Percentiles rank a stretch among this genome's conserved stretches.
Evolutionary conservation across 305 asterid genomes (phyloP).

Genomic region (Rubia tinctorum): DNA sequence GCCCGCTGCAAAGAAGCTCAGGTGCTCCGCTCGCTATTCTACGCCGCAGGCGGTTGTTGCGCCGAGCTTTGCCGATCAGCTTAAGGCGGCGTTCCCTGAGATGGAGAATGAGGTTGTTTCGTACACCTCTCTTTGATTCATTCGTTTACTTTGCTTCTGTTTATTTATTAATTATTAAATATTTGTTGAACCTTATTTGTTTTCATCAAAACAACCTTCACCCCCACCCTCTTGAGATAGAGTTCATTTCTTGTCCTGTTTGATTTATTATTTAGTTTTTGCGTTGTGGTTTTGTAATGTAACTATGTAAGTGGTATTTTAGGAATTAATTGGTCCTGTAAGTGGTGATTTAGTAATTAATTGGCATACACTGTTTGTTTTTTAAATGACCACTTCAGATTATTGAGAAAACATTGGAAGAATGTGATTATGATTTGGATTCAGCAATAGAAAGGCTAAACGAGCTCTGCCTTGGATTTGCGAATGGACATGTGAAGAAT

Average conservation of each 20-base stretch:
- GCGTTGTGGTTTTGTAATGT: neutral
- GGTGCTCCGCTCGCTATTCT: slow-evolving; percentile 55
- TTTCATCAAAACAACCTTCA: no score
- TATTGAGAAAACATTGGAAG: slow-evolving; percentile 54
- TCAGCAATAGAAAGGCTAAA: slow-evolving; percentile 55
- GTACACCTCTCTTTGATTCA: neutral
- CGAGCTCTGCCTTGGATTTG: slow-evolving; percentile 40
- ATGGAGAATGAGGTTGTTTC: slow-evolving; percentile 50
- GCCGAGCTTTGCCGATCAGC: slow-evolving; percentile 32
- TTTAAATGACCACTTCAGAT: slow-evolving; percentile 36
- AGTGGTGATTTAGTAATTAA: no score
- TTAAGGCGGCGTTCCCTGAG: slow-evolving; percentile 57
- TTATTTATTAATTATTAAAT: no score
- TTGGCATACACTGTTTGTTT: neutral
- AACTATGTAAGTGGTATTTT: neutral
- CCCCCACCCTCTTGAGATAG: neutral
- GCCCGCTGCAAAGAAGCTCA: slow-evolving; percentile 47
- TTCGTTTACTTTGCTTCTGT: neutral
- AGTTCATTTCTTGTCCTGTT: neutral
- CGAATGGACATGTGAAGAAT: slow-evolving; percentile 25
- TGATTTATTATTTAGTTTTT: neutral
- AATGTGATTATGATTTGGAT: slow-evolving; percentile 50
- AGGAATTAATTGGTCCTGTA: neutral
- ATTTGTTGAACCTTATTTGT: neutral
- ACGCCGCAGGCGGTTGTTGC: slow-evolving; percentile 38